These are phyloP conservation scores for Chytridiales sp. DNA, from an alignment of 371 early-diverging fungal genomes.

Conservation along the genomic window DNA sequence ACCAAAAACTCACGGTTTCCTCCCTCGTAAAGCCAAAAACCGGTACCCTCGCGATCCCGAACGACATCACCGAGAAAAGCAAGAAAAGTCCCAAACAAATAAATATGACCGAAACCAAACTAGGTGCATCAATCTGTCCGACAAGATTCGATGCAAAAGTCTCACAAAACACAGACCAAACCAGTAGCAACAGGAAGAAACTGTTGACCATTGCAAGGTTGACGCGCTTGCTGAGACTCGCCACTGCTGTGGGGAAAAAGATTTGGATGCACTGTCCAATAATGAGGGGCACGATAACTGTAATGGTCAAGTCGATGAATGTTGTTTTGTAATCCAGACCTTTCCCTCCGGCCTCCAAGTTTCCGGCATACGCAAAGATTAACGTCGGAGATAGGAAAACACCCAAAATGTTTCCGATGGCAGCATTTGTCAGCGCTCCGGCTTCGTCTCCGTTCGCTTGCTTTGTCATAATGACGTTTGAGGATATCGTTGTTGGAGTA, in stretches of 20 bases:
- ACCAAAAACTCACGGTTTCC: slow-evolving; percentile 46
- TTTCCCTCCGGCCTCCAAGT: slow-evolving; percentile 24
- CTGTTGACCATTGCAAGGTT: slow-evolving; percentile 62
- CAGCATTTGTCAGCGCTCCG: slow-evolving; percentile 66
- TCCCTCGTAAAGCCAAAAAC: slow-evolving; percentile 47
- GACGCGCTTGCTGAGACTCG: slow-evolving; percentile 51
- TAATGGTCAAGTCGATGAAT: slow-evolving; percentile 59
- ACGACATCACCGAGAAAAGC: slow-evolving; percentile 47
- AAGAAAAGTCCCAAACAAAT: slow-evolving; percentile 54
- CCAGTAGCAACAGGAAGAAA: slow-evolving; percentile 62
- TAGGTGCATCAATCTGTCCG: slow-evolving; percentile 51
- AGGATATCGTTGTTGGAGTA: slow-evolving; percentile 76
- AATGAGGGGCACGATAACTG: slow-evolving; percentile 64
- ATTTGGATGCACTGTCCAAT: slow-evolving; percentile 67
- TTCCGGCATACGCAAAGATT: slow-evolving; percentile 51
- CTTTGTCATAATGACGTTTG: slow-evolving; percentile 78
- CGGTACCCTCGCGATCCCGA: slow-evolving; percentile 43
- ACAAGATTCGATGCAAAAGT: slow-evolving; percentile 62
- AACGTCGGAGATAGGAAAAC: slow-evolving; percentile 74
- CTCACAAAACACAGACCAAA: slow-evolving; percentile 75
- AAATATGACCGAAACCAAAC: slow-evolving; percentile 57
- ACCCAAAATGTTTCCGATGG: slow-evolving; percentile 70
- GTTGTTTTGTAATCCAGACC: slow-evolving; percentile 56
- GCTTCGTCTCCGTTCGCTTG: slow-evolving; percentile 72
- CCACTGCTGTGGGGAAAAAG: slow-evolving; percentile 55